Conservation (phyloP, 2,329 filamentous ascomycete species). For the Curvularia eragrostidis region DNA sequence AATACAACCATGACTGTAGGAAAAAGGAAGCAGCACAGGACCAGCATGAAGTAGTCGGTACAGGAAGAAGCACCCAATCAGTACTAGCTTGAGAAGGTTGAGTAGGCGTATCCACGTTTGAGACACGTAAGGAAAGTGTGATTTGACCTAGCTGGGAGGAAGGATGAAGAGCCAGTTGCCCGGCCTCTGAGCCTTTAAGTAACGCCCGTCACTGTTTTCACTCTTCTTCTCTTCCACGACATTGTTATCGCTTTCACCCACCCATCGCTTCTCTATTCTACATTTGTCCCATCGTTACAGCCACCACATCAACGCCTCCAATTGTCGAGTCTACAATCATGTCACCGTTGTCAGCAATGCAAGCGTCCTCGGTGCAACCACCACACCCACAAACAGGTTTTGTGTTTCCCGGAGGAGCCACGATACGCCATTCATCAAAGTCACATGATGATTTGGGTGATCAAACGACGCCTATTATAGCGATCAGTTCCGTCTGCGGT, state of each 20-base stretch:
- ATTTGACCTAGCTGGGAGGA: not conserved
- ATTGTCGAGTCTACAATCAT: no score
- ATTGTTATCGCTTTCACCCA: not conserved
- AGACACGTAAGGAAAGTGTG: slow-evolving; percentile 3
- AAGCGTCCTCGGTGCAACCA: not conserved
- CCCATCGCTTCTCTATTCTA: not conserved
- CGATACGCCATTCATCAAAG: no score
- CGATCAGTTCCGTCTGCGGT: not conserved
- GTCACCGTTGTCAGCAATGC: not conserved
- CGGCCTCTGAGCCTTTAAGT: not conserved
- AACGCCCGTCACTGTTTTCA: not conserved
- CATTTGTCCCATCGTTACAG: not conserved
- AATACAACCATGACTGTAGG: slow-evolving; percentile 23
- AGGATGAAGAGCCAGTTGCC: not conserved
- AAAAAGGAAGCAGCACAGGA: slow-evolving; percentile 22
- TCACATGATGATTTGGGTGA: no score
- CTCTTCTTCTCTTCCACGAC: not conserved
- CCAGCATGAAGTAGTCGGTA: slow-evolving; percentile 22
- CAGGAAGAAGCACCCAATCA: not conserved
- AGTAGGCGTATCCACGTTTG: slow-evolving; percentile 21
- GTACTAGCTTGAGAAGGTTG: slow-evolving; percentile 22
- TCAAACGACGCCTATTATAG: no score
- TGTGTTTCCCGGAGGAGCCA: no score
- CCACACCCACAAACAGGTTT: not conserved
- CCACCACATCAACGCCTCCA: not conserved